Evolutionary conservation across 2,329 filamentous ascomycete genomes (phyloP), one percentile per base, ranked within the genome.

Genomic region (Xylaria sp.): DNA sequence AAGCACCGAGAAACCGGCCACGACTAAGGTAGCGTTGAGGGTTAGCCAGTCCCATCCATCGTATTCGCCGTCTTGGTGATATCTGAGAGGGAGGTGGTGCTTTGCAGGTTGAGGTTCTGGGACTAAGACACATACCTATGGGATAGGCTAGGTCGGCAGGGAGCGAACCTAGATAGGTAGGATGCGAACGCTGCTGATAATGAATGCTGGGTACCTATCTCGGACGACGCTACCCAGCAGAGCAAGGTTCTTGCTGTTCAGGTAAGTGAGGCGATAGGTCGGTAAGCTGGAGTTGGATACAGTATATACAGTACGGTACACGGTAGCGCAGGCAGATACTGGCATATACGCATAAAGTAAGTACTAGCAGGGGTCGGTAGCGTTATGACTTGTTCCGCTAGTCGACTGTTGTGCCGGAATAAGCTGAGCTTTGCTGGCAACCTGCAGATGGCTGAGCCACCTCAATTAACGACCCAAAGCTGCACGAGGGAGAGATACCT

Each of bases 171-270:
- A 33, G 29, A 49, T 27, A 44, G 31, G 55, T 47, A 58, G 56
- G 61, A 63, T 50, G 58, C 36, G 56, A 54, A 47, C 29, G 55
- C 42, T 65, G 61, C 54, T 49, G 65, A 61, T 67, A 65, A 49
- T 61, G 61, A 53, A 59, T 56, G 50, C 47, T 60, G 27, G 54
- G 42, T 66, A 62, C 61, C 65, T 69, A 65, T 67, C 54, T 68
- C 47, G 61, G 64, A 58, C 44, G 36, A 63, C 42, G 25, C 15
- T 51, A 29, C 27, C 49, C 31, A 31, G 49, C 27, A 51, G 49
- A 29, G 33, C 49, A 51, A 17, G 49, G 49, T n/a, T 51, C 27
- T 3, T 51, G 27, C 49, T 33, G 49, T 10, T 31, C n/a, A 50
- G 27, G 15, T 31, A 27, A 29, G 45, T 49, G 42, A 29, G 42